These are phyloP conservation scores for Tetracladium marchalianum DNA, from an alignment of 495 filamentous ascomycete genomes.

Conservation along the genomic window DNA sequence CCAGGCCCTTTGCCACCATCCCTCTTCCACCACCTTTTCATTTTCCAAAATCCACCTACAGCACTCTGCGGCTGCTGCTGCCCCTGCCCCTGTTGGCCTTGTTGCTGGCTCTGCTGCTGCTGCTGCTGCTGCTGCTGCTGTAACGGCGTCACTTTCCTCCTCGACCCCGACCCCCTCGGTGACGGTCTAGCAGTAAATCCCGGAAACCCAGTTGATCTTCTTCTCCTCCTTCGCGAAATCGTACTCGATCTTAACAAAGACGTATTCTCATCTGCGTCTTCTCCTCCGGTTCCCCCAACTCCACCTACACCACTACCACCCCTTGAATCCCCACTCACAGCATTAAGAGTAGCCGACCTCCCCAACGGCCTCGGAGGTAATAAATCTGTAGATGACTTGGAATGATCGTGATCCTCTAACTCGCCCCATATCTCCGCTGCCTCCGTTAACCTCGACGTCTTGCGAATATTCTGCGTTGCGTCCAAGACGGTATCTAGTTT, in stretches of 20 bases:
- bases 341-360: conserved; percentile 21
- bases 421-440: conserved; percentile 58
- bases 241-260: conserved; percentile 14
- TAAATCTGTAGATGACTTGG: conserved; percentile 27
- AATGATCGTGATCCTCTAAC: conserved; percentile 39
- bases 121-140: no score
- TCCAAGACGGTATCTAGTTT: conserved; percentile 22
- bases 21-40: conserved; percentile 18
- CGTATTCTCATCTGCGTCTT: conserved; percentile 20
- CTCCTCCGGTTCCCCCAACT: conserved; percentile 9
- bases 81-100: no score
- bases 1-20: conserved; percentile 10
- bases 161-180: conserved; percentile 3
- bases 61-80: conserved; percentile 5
- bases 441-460: conserved; percentile 37
- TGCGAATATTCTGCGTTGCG: conserved; percentile 24
- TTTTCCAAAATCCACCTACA: conserved; percentile 18
- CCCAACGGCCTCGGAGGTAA: conserved; percentile 26
- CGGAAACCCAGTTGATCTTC: conserved; percentile 43
- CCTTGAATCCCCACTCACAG: conserved; percentile 17
- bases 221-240: conserved; percentile 17
- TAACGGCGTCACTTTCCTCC: not conserved
- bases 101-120: no score
- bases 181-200: conserved; percentile 35
- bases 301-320: no score